Base-by-base conservation (phyloP, 208 protist species). In the Leishmania mexicana region DNA sequence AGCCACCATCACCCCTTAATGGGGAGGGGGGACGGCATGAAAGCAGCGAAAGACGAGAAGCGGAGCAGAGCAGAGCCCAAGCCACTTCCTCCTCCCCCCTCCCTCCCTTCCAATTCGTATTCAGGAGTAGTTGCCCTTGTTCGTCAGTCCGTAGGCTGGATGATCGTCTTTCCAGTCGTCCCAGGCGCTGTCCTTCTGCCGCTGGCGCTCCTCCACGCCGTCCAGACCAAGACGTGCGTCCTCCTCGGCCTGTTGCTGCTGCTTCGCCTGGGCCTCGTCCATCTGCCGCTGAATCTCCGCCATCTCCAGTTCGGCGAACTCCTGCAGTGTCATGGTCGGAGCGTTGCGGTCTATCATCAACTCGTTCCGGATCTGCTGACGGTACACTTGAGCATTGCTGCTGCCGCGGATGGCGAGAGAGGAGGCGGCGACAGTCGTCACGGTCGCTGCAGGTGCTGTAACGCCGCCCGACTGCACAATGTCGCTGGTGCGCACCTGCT, bases 91-190 rank as follows among this genome's bases (percentile, higher is more conserved):
- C 40, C n/a, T 11, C 19, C 38, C 19, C 51, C 47, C 53, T 31
- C 0, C 21, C 31, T 78, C 47, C 47, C 62, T 42, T 54, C 35
- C 1, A 40, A 24, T 6, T 54, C 51, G 15, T 21, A 21, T 60
- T 93, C 82, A 97, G 42, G 94, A 87, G 84, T 96, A 97, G 84
- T 97, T 97, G 38, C 95, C 95, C 83, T 93, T 94, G 71, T 90
- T 90, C 4, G 92, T 95, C 31, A 89, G 57, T 17, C 95, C 95
- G 81, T 92, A 93, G 17, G 91, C 89, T 35, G 95, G 90, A 82
- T 97, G 87, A 47, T 92, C 92, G 67, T 97, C 95, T 83, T 96
- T 95, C 95, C 95, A 97, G 74, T 97, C 82, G 7, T 86, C 87
- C 90, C 94, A 93, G 54, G 75, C 70, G 70, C 85, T 90, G 81